A percentile compares a stretch with the other conserved stretches of the same genome.
phyloP scores from a whole-genome alignment of 2,329 filamentous ascomycete genomes.

The Cladobotryum protrusum region DNA sequence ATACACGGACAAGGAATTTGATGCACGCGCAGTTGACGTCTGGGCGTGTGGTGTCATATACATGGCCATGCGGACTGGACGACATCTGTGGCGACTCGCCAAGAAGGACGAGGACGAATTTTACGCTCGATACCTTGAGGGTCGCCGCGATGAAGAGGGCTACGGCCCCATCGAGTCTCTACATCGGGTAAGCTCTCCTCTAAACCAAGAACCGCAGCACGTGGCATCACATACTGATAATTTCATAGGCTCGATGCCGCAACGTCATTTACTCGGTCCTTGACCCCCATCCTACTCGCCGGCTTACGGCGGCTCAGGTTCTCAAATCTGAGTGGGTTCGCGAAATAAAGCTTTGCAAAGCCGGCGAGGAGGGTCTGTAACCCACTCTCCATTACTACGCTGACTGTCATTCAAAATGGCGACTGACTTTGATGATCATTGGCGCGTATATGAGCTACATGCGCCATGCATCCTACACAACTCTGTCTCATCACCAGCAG shows the following conservation, averaged over 20 bases:
- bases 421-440: slow-evolving; percentile 19
- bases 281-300: slow-evolving; percentile 85
- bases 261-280: slow-evolving; percentile 99
- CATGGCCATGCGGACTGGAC: slow-evolving; percentile 97
- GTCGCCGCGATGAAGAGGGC: slow-evolving; percentile 86
- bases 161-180: slow-evolving; percentile 95
- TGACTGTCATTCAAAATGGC: slow-evolving; percentile 16
- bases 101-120: slow-evolving; percentile 97
- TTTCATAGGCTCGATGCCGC: slow-evolving; percentile 75
- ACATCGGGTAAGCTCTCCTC: slow-evolving; percentile 68
- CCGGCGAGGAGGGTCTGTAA: slow-evolving; percentile 89
- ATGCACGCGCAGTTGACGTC: slow-evolving; percentile 93
- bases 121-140: slow-evolving; percentile 88
- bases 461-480: slow-evolving; percentile 20
- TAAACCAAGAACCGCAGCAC: too few species aligned
- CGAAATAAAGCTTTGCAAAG: slow-evolving; percentile 94
- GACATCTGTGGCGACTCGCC: slow-evolving; percentile 94
- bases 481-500: slow-evolving; percentile 10
- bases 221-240: neutral
- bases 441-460: slow-evolving; percentile 6
- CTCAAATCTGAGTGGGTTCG: slow-evolving; percentile 98
- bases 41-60: slow-evolving; percentile 99
- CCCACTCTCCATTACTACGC: slow-evolving; percentile 20
- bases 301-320: slow-evolving; percentile 92
- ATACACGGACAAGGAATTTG: slow-evolving; percentile 91